A percentile compares a stretch with the other conserved stretches of the same genome.
Evolutionary conservation across 495 filamentous ascomycete genomes (phyloP).

Genomic region (Penicillium daleae): DNA sequence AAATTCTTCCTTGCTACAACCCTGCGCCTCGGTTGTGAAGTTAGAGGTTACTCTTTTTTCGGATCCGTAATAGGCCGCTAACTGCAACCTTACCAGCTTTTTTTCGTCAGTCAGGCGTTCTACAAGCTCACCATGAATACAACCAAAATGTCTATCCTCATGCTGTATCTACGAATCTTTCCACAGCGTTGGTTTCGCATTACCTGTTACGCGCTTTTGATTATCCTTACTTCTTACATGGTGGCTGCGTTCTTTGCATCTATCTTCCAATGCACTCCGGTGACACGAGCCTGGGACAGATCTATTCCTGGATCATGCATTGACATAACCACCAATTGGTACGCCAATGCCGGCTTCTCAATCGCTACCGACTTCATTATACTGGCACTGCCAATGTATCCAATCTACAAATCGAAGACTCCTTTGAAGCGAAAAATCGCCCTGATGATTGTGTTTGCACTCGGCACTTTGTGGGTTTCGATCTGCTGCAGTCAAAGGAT

Average conservation of each 20-base stretch:
- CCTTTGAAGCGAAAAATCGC: neutral
- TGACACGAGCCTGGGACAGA: constrained; percentile 44
- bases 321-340: constrained; percentile 43
- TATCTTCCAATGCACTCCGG: constrained; percentile 49
- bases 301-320: constrained; percentile 39
- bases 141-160: constrained; percentile 46
- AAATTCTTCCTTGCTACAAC: too few relatives aligned
- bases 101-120: constrained; percentile 34
- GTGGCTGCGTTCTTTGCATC: constrained; percentile 43
- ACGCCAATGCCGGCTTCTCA: constrained; percentile 47
- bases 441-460: constrained; percentile 5
- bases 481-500: too few relatives aligned
- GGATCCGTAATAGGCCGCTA: neutral
- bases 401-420: constrained; percentile 1
- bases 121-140: constrained; percentile 42
- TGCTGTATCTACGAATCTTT: constrained; percentile 47
- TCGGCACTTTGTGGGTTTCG: neutral
- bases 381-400: constrained; percentile 37
- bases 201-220: neutral
- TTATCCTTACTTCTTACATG: constrained; percentile 31
- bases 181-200: constrained; percentile 8
- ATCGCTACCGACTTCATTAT: constrained; percentile 48
- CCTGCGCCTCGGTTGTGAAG: too few relatives aligned
- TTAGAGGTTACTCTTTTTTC: too few relatives aligned
- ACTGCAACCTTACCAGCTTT: constrained; percentile 19